Evolutionary conservation across 2,329 filamentous ascomycete species (phyloP), one percentile per base, ranked within the genome.

Genomic region (Elsinoe batatas): DNA sequence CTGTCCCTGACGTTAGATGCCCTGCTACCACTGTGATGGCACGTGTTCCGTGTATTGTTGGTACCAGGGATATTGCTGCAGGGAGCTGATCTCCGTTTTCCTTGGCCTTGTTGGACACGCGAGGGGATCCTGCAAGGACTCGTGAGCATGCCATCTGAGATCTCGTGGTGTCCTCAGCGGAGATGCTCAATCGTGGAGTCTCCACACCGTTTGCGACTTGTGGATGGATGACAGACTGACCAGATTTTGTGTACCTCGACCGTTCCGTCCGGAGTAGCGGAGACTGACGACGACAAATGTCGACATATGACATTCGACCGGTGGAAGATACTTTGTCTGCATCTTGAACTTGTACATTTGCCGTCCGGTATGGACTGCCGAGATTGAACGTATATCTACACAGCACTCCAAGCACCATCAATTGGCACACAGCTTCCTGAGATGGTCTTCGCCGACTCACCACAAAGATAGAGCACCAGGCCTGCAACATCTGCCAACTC

Each of bases 401-500:
- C 32, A 2, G 47, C 47, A 12, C 32, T 15, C 51, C 51, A 54
- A 12, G 36, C 51, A 47, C 50, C 47, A 30, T 59, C 58, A 10
- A 53, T 53, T 13, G 53, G 47, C 42, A 59, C 46, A 20, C 40
- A 54, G 51, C 65, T 67, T 54, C 68, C 68, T 49, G 68, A 70
- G 17, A 70, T 61, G 5, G 65, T 62, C 35, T 61, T 60, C 5
- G 64, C 63, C 30, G 62, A 63, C 32, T 71, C 68, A 3, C 63
- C 64, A 46, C 64, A 65, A 13, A 71, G 57, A 44, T 63, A 69
- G 18, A 67, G 61, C 3, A 67, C 63, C 20, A 66, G 58, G 53
- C 65, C 64, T 5, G 69, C 68, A 36, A 71, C 61, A 54, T 70
- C 64, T 3, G 60, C 58, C 7, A 64, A 42, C 10, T 68, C 63